Evolutionary conservation across 257 asterid genomes (phyloP).

Genomic region (Solanum dulcamara): DNA sequence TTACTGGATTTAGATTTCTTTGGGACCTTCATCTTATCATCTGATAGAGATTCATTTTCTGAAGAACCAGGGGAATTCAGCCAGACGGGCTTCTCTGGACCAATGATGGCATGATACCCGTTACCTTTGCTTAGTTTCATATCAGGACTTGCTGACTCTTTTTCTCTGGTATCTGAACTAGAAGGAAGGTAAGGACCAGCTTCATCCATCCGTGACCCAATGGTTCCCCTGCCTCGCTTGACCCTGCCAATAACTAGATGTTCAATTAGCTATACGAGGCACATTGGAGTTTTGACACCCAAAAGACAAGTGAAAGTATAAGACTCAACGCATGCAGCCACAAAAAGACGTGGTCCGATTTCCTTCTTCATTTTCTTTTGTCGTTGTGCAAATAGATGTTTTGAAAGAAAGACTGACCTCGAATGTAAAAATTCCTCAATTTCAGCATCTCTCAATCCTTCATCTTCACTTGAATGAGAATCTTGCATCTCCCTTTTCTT

Average conservation of each 20-base stretch:
- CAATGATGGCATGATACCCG: conserved; percentile 23
- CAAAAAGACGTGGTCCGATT: neutral
- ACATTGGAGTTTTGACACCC: neutral
- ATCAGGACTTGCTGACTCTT: conserved; percentile 3
- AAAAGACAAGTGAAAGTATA: neutral
- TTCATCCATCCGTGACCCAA: conserved; percentile 97
- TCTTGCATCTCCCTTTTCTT: conserved; percentile 30
- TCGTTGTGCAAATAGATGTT: neutral
- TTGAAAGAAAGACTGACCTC: conserved; percentile 33
- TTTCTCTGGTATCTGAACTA: conserved; percentile 22
- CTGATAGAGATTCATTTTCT: conserved; percentile 28
- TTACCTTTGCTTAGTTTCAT: conserved; percentile 14
- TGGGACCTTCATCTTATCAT: conserved; percentile 13
- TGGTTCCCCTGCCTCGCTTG: conserved; percentile 90
- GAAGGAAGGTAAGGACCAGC: conserved; percentile 72
- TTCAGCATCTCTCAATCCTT: conserved; percentile 71
- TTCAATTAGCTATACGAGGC: neutral
- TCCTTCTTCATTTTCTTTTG: neutral
- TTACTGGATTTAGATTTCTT: conserved; percentile 17
- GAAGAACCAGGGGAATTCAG: conserved; percentile 25
- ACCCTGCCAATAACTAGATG: conserved; percentile 27
- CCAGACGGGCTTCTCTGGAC: conserved; percentile 57
- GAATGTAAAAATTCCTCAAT: conserved; percentile 63
- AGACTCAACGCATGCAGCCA: neutral
- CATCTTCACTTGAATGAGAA: conserved; percentile 23